These are phyloP conservation scores for Yamadazyma endophytica DNA, from an alignment of 805 yeast species.

Conservation along the genomic window DNA sequence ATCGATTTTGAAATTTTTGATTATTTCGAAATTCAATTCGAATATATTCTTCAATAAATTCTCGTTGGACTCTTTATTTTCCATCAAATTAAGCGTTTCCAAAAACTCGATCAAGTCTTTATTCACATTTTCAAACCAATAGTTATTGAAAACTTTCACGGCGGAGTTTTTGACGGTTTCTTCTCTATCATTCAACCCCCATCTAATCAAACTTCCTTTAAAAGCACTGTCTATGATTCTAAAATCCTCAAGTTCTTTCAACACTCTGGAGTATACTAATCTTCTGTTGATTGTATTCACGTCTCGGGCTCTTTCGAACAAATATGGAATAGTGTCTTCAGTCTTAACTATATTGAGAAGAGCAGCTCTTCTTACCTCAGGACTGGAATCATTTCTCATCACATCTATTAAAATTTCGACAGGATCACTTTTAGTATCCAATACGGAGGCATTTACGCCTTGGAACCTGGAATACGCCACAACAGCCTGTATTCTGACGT, in stretches of 20 bases:
- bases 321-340: slow-evolving; percentile 46
- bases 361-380: slow-evolving; percentile 88
- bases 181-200: slow-evolving; percentile 91
- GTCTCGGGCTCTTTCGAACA: slow-evolving; percentile 83
- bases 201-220: slow-evolving; percentile 64
- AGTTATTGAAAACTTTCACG: slow-evolving; percentile 56
- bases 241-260: slow-evolving; percentile 66
- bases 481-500: slow-evolving; percentile 80
- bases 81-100: slow-evolving; percentile 66
- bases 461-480: slow-evolving; percentile 78
- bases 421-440: slow-evolving; percentile 22
- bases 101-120: slow-evolving; percentile 70
- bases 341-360: slow-evolving; percentile 63
- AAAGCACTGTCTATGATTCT: slow-evolving; percentile 45
- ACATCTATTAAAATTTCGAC: slow-evolving; percentile 12
- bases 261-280: slow-evolving; percentile 61
- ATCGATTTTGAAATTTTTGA: slow-evolving; percentile 56
- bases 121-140: slow-evolving; percentile 68
- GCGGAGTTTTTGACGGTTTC: slow-evolving; percentile 70
- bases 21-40: slow-evolving; percentile 57
- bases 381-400: slow-evolving; percentile 63
- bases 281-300: slow-evolving; percentile 67
- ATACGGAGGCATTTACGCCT: slow-evolving; percentile 29
- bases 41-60: slow-evolving; percentile 52
- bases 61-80: slow-evolving; percentile 59